Conservation (phyloP, 2,329 filamentous ascomycete genomes). For the Raffaelea ambrosiae region DNA sequence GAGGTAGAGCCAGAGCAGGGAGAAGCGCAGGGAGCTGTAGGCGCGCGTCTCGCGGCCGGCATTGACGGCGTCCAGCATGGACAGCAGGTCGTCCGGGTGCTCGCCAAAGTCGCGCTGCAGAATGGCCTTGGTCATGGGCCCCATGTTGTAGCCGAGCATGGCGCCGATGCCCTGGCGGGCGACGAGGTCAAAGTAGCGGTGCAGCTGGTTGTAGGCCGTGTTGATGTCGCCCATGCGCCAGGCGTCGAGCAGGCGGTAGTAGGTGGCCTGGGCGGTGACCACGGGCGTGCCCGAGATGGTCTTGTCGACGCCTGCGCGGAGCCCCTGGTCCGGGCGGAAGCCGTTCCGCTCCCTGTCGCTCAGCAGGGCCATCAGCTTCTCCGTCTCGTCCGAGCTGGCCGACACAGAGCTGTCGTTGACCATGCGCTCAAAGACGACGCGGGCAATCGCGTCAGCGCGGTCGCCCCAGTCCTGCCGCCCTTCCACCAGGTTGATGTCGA, state of each 20-base stretch:
- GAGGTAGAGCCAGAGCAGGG: constrained; percentile 91
- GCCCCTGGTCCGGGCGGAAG: constrained; percentile 5
- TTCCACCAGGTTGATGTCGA: constrained; percentile 31
- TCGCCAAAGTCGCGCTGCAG: constrained; percentile 94
- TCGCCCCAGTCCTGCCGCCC: constrained; percentile 42
- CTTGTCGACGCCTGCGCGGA: constrained; percentile 6
- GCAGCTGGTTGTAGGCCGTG: constrained; percentile 81
- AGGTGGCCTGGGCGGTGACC: constrained; percentile 38
- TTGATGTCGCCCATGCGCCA: constrained; percentile 89
- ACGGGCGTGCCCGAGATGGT: constrained; percentile 5
- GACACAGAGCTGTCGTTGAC: constrained; percentile 5
- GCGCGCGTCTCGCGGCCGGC: constrained; percentile 94
- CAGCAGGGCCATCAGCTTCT: constrained; percentile 9
- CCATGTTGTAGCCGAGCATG: constrained; percentile 80
- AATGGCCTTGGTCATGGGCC: constrained; percentile 84
- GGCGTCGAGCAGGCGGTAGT: constrained; percentile 58
- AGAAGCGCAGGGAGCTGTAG: constrained; percentile 86
- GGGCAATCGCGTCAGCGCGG: constrained; percentile 1
- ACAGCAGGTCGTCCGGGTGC: constrained; percentile 78
- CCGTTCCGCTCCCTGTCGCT: constrained; percentile 12
- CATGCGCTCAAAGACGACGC: constrained; percentile 10
- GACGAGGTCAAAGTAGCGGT: constrained; percentile 87
- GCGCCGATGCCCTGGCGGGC: constrained; percentile 80
- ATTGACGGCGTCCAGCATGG: constrained; percentile 90
- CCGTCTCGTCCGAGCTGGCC: constrained; percentile 11